phyloP scores from a whole-genome alignment of 441 rosid genomes.

The Adansonia madagascariensis region DNA sequence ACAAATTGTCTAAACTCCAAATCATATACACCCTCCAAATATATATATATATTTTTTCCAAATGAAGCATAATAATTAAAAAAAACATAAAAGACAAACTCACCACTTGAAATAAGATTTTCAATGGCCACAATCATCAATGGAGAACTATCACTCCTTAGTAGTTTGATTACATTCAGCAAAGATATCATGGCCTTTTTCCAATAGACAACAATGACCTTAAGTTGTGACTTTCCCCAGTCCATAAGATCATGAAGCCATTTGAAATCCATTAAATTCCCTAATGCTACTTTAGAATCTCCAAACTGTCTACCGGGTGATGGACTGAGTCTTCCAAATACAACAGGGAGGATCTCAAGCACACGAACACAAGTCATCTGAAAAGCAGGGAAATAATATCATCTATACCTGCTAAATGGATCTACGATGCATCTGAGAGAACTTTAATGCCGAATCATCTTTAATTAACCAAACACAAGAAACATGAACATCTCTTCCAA shows the following conservation, averaged over 20 bases:
- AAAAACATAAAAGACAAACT: slow-evolving; percentile 34
- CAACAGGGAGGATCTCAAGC: slow-evolving; percentile 87
- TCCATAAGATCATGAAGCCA: slow-evolving; percentile 95
- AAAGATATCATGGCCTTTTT: slow-evolving; percentile 68
- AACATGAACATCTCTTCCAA: not conserved
- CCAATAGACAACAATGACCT: slow-evolving; percentile 88
- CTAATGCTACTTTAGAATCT: slow-evolving; percentile 43
- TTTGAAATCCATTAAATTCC: slow-evolving; percentile 50
- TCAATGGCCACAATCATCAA: slow-evolving; percentile 54
- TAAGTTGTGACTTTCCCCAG: slow-evolving; percentile 94
- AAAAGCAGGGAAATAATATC: slow-evolving; percentile 34
- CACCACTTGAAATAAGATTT: slow-evolving; percentile 69
- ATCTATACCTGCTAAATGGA: slow-evolving; percentile 18
- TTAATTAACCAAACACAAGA: not conserved
- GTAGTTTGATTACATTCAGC: slow-evolving; percentile 59
- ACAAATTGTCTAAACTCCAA: not conserved
- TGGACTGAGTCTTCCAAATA: slow-evolving; percentile 61
- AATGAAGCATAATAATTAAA: slow-evolving; percentile 15
- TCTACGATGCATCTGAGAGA: slow-evolving; percentile 4
- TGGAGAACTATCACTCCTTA: slow-evolving; percentile 47
- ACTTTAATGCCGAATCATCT: not conserved
- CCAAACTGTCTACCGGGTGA: slow-evolving; percentile 35
- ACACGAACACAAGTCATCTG: slow-evolving; percentile 97
- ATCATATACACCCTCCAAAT: not conserved
- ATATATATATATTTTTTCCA: not conserved